phyloP scores from a whole-genome alignment of 2,329 filamentous ascomycete genomes.

The Rutstroemia sydowiana region DNA sequence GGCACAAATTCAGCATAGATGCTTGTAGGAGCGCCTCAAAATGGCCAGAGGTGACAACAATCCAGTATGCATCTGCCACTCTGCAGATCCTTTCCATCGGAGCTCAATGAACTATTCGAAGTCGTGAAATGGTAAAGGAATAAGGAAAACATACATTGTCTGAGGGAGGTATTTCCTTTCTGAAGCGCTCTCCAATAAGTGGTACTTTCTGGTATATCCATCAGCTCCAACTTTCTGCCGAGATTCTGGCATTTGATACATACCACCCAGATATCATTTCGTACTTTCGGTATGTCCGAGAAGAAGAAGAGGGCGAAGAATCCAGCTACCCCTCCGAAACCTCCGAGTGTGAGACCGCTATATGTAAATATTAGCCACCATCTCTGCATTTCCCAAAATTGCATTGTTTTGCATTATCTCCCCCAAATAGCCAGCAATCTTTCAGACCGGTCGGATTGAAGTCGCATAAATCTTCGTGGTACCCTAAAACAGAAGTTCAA shows the following conservation, averaged over 20 bases:
- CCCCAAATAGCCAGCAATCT: too few species aligned
- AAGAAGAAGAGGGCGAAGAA: constrained; percentile 52
- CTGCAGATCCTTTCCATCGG: too few species aligned
- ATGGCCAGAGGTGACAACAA: too few species aligned
- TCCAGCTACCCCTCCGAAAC: constrained; percentile 49
- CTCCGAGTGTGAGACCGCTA: constrained; percentile 45
- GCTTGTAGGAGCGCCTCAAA: too few species aligned
- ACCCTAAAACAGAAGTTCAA: constrained; percentile 6
- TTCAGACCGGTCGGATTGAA: too few species aligned
- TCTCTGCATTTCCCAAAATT: not conserved
- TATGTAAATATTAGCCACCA: constrained; percentile 5
- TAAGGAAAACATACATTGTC: constrained; percentile 49
- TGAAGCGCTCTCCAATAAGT: constrained; percentile 43
- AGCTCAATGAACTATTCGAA: too few species aligned
- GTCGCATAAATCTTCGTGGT: too few species aligned
- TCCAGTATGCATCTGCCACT: too few species aligned
- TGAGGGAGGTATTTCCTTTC: constrained; percentile 48
- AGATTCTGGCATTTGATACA: constrained; percentile 13
- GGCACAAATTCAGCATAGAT: too few species aligned
- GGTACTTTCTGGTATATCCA: constrained; percentile 43
- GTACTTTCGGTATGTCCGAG: constrained; percentile 54
- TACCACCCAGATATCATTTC: constrained; percentile 53
- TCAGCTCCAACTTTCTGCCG: constrained; percentile 3
- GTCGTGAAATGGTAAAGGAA: not conserved
- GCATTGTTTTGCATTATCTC: not conserved